These are phyloP conservation scores for Vitis hybrid DNA, from an alignment of 177 flowering plant genomes.

Conservation along the genomic window DNA sequence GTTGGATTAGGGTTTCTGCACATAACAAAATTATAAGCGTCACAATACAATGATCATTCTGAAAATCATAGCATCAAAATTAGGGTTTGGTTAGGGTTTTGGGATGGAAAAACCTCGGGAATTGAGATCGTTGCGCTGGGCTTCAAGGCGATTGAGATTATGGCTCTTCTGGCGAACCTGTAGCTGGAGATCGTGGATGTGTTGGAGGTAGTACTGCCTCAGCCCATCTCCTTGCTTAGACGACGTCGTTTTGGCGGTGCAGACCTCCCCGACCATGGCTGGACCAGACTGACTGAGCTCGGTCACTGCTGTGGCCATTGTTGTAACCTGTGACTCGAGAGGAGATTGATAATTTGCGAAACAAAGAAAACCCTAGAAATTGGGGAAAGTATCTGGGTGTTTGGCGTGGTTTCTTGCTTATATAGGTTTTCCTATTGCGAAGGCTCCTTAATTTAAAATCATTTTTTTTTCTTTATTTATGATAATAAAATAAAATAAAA, in stretches of 20 bases:
- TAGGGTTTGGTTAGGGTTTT: no score
- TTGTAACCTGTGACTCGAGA: no score
- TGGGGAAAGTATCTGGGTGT: no score
- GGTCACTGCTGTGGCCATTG: conserved; percentile 46
- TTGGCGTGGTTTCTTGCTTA: no score
- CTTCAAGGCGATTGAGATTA: conserved; percentile 88
- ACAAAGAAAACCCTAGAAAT: no score
- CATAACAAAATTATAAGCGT: no score
- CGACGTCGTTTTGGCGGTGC: conserved; percentile 29
- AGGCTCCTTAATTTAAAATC: no score
- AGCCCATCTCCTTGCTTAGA: conserved; percentile 82
- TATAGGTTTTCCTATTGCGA: no score
- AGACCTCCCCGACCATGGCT: conserved; percentile 18
- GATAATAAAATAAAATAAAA: no score
- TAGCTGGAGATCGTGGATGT: conserved; percentile 82
- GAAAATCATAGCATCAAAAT: neutral
- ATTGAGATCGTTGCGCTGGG: conserved; percentile 92
- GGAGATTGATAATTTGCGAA: no score
- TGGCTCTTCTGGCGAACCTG: conserved; percentile 75
- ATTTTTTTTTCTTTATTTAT: no score
- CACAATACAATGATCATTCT: neutral
- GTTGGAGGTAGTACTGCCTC: conserved; percentile 78
- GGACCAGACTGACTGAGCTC: conserved; percentile 21
- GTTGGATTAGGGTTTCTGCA: no score
- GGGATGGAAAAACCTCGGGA: conserved; percentile 57